Evolutionary conservation across 768 basidiomycete species (phyloP).

Genomic region (Mycena sanguinolenta): DNA sequence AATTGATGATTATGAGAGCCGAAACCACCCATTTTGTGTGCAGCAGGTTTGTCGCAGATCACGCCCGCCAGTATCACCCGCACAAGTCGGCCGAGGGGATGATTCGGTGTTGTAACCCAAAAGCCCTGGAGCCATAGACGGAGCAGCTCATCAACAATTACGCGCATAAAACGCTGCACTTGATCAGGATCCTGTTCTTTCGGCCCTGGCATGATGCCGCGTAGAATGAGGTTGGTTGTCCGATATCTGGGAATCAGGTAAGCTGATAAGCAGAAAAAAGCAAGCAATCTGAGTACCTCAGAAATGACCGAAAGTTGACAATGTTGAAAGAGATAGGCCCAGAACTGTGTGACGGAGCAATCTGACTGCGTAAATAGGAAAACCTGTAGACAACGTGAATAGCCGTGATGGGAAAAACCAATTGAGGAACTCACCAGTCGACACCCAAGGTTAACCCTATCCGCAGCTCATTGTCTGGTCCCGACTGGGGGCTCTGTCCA

Average conservation of each 20-base stretch:
- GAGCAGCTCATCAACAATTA: conserved; percentile 45
- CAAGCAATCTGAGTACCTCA: not conserved
- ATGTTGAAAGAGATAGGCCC: conserved; percentile 51
- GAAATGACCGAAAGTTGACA: conserved; percentile 38
- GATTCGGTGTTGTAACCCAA: conserved; percentile 36
- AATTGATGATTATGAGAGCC: conserved; percentile 46
- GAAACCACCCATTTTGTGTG: conserved; percentile 49
- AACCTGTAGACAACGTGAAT: no score
- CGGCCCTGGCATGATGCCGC: conserved; percentile 45
- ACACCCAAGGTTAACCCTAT: not conserved
- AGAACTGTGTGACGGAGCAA: conserved; percentile 51
- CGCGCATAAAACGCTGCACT: conserved; percentile 41
- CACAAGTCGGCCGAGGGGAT: conserved; percentile 45
- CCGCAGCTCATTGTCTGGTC: not conserved
- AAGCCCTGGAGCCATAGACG: conserved; percentile 42
- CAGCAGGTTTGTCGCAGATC: conserved; percentile 55
- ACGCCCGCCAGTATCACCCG: conserved; percentile 49
- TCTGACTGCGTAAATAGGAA: conserved; percentile 50
- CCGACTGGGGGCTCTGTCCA: not conserved
- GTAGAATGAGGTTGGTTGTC: conserved; percentile 41
- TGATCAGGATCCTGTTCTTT: conserved; percentile 45
- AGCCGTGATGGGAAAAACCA: no score
- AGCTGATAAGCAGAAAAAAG: not conserved
- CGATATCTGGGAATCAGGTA: conserved; percentile 35
- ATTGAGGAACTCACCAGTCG: not conserved